Conservation (phyloP, 164 flowering plant species). For the Magnolia officinalis region DNA sequence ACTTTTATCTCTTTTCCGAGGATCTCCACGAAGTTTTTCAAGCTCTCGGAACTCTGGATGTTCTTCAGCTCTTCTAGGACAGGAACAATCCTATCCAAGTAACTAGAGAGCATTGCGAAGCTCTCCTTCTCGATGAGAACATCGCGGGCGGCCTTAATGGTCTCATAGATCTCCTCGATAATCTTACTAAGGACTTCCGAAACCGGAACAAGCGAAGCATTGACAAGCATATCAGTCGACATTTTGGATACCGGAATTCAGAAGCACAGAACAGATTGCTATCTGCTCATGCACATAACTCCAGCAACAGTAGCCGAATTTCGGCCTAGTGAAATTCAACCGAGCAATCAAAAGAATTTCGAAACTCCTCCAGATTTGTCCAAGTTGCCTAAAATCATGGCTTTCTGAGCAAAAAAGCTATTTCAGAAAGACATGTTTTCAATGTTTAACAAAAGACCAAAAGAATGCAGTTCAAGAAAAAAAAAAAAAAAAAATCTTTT, state of each 20-base stretch:
- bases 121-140: slow-evolving; percentile 54
- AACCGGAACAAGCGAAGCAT: slow-evolving; percentile 28
- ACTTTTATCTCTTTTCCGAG: slow-evolving; percentile 38
- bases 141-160: slow-evolving; percentile 27
- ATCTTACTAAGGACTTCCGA: slow-evolving; percentile 37
- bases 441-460: background rate
- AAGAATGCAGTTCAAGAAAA: background rate
- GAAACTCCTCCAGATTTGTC: background rate
- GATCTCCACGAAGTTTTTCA: slow-evolving; percentile 38
- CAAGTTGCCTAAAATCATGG: background rate
- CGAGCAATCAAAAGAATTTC: background rate
- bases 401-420: background rate
- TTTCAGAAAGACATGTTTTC: background rate
- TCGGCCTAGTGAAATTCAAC: background rate
- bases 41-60: slow-evolving; percentile 27
- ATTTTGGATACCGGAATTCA: background rate
- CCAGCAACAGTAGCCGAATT: background rate
- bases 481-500: background rate
- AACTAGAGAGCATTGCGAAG: slow-evolving; percentile 39
- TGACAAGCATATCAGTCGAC: slow-evolving; percentile 15
- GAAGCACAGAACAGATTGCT: background rate
- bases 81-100: slow-evolving; percentile 47
- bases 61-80: slow-evolving; percentile 47
- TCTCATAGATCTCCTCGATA: slow-evolving; percentile 30
- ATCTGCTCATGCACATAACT: background rate